Conservation (phyloP, 2,329 filamentous ascomycete genomes). For the Pyrenophora graminea region DNA sequence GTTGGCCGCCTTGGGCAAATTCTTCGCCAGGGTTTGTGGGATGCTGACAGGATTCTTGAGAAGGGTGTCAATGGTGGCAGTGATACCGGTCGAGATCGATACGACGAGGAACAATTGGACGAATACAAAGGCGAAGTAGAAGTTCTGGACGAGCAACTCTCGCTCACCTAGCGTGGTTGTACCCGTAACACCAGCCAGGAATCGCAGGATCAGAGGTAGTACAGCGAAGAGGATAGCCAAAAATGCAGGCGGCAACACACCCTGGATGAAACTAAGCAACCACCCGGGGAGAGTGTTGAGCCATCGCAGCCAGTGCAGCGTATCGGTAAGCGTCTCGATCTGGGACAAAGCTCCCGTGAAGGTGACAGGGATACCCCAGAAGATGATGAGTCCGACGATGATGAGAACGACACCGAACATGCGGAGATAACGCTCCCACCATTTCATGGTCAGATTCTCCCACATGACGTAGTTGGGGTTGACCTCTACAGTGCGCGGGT, state of each 20-base stretch:
- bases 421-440: slow-evolving; percentile 88
- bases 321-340: slow-evolving; percentile 68
- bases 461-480: slow-evolving; percentile 90
- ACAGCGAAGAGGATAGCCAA: slow-evolving; percentile 79
- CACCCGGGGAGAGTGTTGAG: slow-evolving; percentile 64
- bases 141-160: slow-evolving; percentile 83
- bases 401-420: slow-evolving; percentile 66
- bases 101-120: slow-evolving; percentile 94
- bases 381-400: slow-evolving; percentile 75
- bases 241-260: slow-evolving; percentile 80
- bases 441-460: slow-evolving; percentile 95
- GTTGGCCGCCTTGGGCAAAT: slow-evolving; percentile 84
- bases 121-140: slow-evolving; percentile 93
- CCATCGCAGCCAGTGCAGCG: slow-evolving; percentile 72
- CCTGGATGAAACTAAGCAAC: slow-evolving; percentile 72
- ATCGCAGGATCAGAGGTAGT: slow-evolving; percentile 76
- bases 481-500: slow-evolving; percentile 89
- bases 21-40: slow-evolving; percentile 72
- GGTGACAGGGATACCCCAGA: slow-evolving; percentile 89
- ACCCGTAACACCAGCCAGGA: slow-evolving; percentile 75
- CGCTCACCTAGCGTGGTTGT: slow-evolving; percentile 80
- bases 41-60: slow-evolving; percentile 68
- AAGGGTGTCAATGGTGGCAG: slow-evolving; percentile 66
- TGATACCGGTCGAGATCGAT: slow-evolving; percentile 77
- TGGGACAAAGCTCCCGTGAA: slow-evolving; percentile 85